A percentile compares a stretch with the other conserved stretches of the same genome.
These are phyloP conservation scores for Xylaria intraflava DNA, from an alignment of 495 filamentous ascomycete species.

Conservation along the genomic window DNA sequence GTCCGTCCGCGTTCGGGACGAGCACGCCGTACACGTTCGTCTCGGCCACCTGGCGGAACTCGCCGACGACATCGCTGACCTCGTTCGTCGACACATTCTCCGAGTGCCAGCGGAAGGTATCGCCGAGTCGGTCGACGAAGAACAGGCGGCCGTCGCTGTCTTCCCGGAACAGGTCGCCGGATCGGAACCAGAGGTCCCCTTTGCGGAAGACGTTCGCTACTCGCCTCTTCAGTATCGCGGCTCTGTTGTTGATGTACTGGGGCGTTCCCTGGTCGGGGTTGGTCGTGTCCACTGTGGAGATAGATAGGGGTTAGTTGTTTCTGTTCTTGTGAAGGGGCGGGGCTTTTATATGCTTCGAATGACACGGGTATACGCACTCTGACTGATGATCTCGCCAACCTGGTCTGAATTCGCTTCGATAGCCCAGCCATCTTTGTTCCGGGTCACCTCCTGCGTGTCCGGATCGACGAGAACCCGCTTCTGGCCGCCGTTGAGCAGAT, in stretches of 20 bases:
- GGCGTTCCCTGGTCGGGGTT: conserved; percentile 41
- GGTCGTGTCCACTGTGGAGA: conserved; percentile 34
- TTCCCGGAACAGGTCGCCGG: conserved; percentile 63
- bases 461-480: conserved; percentile 62
- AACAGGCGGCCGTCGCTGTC: conserved; percentile 62
- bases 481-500: conserved; percentile 44
- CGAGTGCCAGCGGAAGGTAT: conserved; percentile 78
- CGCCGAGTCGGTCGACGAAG: conserved; percentile 69
- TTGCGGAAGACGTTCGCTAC: conserved; percentile 62
- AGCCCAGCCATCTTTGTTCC: conserved; percentile 59
- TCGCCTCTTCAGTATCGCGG: conserved; percentile 60
- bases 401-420: conserved; percentile 53
- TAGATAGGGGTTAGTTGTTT: conserved; percentile 10
- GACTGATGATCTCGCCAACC: conserved; percentile 65
- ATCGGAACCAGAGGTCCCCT: conserved; percentile 69
- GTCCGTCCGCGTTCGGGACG: conserved; percentile 62
- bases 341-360: neutral
- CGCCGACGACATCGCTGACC: conserved; percentile 59
- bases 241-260: conserved; percentile 60
- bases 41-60: conserved; percentile 58
- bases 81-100: conserved; percentile 79
- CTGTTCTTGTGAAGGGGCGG: neutral
- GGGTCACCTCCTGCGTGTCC: conserved; percentile 55
- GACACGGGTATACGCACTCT: conserved; percentile 21
- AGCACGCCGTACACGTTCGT: conserved; percentile 76